phyloP scores from a whole-genome alignment of 2,329 filamentous ascomycete genomes.

The Alternaria sp. region DNA sequence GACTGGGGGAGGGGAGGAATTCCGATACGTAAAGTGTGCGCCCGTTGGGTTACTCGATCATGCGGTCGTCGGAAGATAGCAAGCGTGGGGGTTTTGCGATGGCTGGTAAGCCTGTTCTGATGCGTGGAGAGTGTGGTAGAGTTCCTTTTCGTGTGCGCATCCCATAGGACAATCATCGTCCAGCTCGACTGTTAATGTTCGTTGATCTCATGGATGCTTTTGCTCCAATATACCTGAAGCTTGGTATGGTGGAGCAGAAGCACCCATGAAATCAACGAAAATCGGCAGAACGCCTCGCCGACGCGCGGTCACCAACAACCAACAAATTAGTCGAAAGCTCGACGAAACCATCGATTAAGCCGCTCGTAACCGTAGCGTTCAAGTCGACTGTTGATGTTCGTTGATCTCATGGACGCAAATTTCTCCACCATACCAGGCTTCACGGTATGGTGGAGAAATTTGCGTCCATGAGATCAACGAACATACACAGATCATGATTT shows the following conservation, averaged over 20 bases:
- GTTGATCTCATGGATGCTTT: not conserved
- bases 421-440: no score
- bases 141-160: not conserved
- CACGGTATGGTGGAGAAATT: no score
- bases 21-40: not conserved
- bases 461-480: no score
- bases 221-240: not conserved
- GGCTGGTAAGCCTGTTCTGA: not conserved
- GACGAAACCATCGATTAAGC: not conserved
- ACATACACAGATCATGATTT: not conserved
- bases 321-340: no score
- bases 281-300: not conserved
- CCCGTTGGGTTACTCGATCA: not conserved
- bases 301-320: not conserved
- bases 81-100: not conserved
- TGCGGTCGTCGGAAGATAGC: not conserved
- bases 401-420: no score
- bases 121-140: not conserved
- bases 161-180: accelerated
- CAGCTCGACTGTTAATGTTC: not conserved
- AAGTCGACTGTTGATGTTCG: no score
- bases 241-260: not conserved
- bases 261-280: not conserved
- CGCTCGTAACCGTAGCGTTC: no score
- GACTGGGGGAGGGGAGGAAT: not conserved